phyloP scores from a whole-genome alignment of 352 stramenopile genomes.

The Phytophthora tentaculata region DNA sequence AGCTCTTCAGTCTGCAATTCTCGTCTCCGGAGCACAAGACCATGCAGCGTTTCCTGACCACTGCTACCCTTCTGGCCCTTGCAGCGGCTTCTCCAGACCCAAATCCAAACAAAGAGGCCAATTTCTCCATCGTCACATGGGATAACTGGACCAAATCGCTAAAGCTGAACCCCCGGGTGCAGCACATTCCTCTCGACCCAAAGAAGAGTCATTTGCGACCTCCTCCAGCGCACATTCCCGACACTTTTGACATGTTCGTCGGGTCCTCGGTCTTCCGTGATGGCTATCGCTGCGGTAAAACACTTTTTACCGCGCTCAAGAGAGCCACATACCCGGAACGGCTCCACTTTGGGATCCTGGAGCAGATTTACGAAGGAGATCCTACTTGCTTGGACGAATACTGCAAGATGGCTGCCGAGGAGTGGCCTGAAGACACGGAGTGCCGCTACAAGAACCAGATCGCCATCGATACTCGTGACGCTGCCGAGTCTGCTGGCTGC shows the following conservation, averaged over 20 bases:
- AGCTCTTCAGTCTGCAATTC: not conserved
- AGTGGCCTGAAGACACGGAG: slow-evolving; percentile 61
- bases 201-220: slow-evolving; percentile 39
- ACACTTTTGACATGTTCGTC: slow-evolving; percentile 62
- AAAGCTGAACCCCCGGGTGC: slow-evolving; percentile 61
- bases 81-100: slow-evolving; percentile 1
- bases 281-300: slow-evolving; percentile 78
- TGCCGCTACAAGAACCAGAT: slow-evolving; percentile 65
- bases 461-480: slow-evolving; percentile 60
- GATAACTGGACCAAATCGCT: too few species aligned
- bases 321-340: slow-evolving; percentile 64
- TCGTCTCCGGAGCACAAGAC: not conserved
- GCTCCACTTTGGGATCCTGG: slow-evolving; percentile 76
- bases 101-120: slow-evolving; percentile 5
- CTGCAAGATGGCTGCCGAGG: slow-evolving; percentile 67
- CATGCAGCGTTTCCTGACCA: not conserved
- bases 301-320: slow-evolving; percentile 74
- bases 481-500: slow-evolving; percentile 62
- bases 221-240: slow-evolving; percentile 52
- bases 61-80: not conserved
- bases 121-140: slow-evolving; percentile 23
- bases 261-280: slow-evolving; percentile 83
- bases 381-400: slow-evolving; percentile 69
- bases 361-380: slow-evolving; percentile 42
- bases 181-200: slow-evolving; percentile 48